phyloP scores from a whole-genome alignment of 192 early-diverging fungal species.

The Lobosporangium transversale region DNA sequence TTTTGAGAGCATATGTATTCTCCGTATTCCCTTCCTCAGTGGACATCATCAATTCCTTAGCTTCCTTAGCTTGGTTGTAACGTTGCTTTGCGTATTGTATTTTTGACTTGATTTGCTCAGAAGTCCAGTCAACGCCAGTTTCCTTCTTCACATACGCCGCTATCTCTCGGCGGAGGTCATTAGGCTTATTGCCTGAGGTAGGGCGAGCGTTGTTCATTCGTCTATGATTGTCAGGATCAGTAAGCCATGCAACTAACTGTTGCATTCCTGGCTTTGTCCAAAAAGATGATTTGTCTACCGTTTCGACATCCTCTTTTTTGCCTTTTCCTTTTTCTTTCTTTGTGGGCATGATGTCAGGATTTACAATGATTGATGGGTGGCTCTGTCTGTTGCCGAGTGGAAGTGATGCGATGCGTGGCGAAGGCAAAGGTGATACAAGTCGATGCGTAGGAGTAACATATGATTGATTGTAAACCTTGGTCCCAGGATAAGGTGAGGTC shows the following conservation, averaged over 20 bases:
- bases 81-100: slow-evolving; percentile 6
- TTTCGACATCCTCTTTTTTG: too few relatives aligned
- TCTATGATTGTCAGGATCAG: slow-evolving; percentile 7
- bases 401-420: too few relatives aligned
- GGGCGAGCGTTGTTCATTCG: not conserved
- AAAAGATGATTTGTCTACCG: not conserved
- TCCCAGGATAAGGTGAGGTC: too few relatives aligned
- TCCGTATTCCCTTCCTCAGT: slow-evolving; percentile 2
- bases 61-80: not conserved
- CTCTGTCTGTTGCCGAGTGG: too few relatives aligned
- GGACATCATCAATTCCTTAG: not conserved
- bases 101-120: not conserved
- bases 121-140: not conserved
- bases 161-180: not conserved
- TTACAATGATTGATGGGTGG: too few relatives aligned
- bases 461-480: too few relatives aligned
- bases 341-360: too few relatives aligned
- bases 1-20: not conserved
- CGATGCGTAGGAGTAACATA: too few relatives aligned
- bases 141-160: not conserved
- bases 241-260: slow-evolving; percentile 6
- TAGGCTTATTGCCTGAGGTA: not conserved
- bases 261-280: slow-evolving; percentile 9
- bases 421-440: too few relatives aligned
- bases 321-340: too few relatives aligned